Evolutionary conservation across 176 grass and related monocot genomes (phyloP).

Genomic region (Tillandsia fasciculata): DNA sequence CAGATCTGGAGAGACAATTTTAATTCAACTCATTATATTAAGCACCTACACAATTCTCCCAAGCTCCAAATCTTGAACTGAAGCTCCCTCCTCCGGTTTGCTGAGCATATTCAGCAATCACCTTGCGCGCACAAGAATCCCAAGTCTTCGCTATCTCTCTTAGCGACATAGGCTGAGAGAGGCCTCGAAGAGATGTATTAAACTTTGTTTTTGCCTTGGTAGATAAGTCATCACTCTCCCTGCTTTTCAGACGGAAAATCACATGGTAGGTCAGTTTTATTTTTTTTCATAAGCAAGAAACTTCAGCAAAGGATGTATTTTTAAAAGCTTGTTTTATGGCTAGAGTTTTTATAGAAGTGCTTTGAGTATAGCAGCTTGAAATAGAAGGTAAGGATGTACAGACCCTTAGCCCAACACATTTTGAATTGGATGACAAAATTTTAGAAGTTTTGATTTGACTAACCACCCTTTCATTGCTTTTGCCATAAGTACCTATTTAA

Average conservation of each 20-base stretch:
- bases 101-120: conserved; percentile 77
- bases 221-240: conserved; percentile 69
- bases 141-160: conserved; percentile 80
- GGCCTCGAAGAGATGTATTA: conserved; percentile 48
- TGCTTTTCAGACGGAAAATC: conserved; percentile 16
- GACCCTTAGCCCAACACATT: too few relatives aligned
- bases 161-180: conserved; percentile 71
- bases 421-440: too few relatives aligned
- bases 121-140: conserved; percentile 63
- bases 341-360: too few relatives aligned
- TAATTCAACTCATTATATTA: conserved; percentile 6
- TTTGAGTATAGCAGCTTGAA: too few relatives aligned
- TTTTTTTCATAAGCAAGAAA: neutral
- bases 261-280: neutral
- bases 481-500: too few relatives aligned
- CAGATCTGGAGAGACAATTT: too few relatives aligned
- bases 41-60: conserved; percentile 66
- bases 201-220: conserved; percentile 66
- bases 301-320: neutral
- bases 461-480: too few relatives aligned
- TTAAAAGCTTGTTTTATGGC: neutral
- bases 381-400: too few relatives aligned
- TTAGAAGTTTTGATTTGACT: too few relatives aligned
- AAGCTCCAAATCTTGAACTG: conserved; percentile 70
- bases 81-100: conserved; percentile 85